Conservation (phyloP, 2,329 filamentous ascomycete genomes). For the Fusarium sp. region DNA sequence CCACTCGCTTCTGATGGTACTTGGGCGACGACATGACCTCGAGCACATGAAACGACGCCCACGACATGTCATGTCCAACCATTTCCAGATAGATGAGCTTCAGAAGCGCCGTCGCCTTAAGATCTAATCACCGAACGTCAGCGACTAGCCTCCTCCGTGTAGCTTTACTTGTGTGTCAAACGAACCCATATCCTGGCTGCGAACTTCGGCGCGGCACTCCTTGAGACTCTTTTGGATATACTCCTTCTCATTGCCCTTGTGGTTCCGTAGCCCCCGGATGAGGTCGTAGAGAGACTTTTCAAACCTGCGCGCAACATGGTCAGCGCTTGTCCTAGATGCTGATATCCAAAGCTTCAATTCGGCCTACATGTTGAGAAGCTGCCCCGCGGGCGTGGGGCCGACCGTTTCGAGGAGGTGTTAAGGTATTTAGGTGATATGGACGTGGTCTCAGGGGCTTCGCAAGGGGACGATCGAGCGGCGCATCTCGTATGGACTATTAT, state of each 20-base stretch:
- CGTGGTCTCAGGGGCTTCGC: constrained; percentile 34
- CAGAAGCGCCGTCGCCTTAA: constrained; percentile 94
- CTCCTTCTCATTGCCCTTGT: constrained; percentile 94
- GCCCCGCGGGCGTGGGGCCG: constrained; percentile 47
- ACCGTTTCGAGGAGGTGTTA: constrained; percentile 30
- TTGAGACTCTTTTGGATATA: constrained; percentile 94
- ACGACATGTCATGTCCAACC: constrained; percentile 99
- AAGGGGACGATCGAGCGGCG: constrained; percentile 22
- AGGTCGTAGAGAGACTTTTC: constrained; percentile 99
- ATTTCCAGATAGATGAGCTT: constrained; percentile 99
- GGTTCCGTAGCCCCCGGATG: constrained; percentile 92
- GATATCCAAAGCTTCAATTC: constrained; percentile 16
- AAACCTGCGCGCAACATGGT: constrained; percentile 73
- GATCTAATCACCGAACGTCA: constrained; percentile 65
- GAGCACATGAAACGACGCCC: constrained; percentile 97
- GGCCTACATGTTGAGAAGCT: constrained; percentile 45
- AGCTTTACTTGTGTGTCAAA: constrained; percentile 27
- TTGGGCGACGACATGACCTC: constrained; percentile 99
- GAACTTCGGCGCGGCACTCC: constrained; percentile 95
- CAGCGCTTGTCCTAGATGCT: constrained; percentile 23
- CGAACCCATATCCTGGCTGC: constrained; percentile 90
- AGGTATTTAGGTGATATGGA: constrained; percentile 26
- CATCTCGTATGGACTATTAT: constrained; percentile 40
- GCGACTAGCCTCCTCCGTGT: neutral
- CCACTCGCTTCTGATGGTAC: constrained; percentile 93